phyloP scores from a whole-genome alignment of 441 rosid genomes.

The Adansonia rubrostipa region DNA sequence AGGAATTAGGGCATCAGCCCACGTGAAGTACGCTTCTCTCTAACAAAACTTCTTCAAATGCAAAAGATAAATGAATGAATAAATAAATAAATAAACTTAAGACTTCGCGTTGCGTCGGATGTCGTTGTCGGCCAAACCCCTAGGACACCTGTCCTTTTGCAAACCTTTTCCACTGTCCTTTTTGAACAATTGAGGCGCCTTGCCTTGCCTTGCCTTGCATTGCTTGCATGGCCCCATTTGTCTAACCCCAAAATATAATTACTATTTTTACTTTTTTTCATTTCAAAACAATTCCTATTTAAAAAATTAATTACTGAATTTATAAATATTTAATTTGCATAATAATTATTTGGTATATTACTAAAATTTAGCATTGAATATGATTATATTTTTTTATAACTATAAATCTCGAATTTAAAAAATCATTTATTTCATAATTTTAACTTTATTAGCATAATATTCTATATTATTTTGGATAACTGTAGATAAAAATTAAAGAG shows the following conservation, averaged over 20 bases:
- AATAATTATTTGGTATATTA: no score
- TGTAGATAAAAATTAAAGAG: no score
- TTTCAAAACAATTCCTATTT: no score
- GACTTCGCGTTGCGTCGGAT: not conserved
- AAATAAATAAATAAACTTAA: not conserved
- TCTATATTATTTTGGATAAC: no score
- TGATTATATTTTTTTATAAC: no score
- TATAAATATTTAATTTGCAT: no score
- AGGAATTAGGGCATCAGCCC: conserved; percentile 13
- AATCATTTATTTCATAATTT: no score
- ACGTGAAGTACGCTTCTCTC: conserved; percentile 17
- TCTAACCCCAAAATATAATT: not conserved
- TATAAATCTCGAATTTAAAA: no score
- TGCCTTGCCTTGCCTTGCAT: not conserved
- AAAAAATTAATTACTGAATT: no score
- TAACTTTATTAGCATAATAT: no score
- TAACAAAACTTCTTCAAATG: not conserved
- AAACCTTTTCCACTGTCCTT: not conserved
- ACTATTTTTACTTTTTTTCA: not conserved
- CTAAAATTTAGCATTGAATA: no score
- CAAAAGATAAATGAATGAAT: not conserved
- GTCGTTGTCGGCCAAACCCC: not conserved
- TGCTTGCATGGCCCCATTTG: conserved; percentile 23
- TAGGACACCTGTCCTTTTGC: not conserved
- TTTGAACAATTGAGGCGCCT: not conserved